These are phyloP conservation scores for Eutypa lata DNA, from an alignment of 2,329 filamentous ascomycete genomes.

Conservation along the genomic window DNA sequence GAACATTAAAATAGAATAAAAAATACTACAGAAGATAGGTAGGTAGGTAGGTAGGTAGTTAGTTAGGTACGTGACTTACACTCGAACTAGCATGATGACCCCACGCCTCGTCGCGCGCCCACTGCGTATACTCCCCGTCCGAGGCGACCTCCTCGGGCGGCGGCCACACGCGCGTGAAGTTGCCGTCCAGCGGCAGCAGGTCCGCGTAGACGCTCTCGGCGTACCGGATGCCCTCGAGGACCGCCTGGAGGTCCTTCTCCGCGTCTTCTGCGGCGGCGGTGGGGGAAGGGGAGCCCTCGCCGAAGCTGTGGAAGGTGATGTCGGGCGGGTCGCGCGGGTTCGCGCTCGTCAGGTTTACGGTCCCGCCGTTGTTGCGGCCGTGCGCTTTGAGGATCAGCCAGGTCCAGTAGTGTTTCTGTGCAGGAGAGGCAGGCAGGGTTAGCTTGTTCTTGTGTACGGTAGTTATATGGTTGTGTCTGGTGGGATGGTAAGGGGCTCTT, in stretches of 20 bases:
- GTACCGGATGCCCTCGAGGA: conserved; percentile 15
- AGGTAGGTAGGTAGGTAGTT: no score
- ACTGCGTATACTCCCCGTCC: conserved; percentile 41
- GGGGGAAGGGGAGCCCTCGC: conserved; percentile 3
- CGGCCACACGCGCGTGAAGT: conserved; percentile 15
- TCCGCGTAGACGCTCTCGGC: conserved; percentile 8
- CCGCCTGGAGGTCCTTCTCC: conserved; percentile 14
- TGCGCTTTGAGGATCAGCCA: conserved; percentile 19
- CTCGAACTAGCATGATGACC: conserved; percentile 49
- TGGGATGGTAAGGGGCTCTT: no score
- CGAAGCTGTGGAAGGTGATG: conserved; percentile 15
- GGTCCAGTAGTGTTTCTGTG: conserved; percentile 6
- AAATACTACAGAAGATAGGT: no score
- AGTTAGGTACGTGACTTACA: no score
- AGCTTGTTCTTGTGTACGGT: no score
- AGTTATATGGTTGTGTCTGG: no score
- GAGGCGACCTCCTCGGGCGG: conserved; percentile 14
- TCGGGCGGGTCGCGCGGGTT: conserved; percentile 16
- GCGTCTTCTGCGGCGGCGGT: conserved; percentile 3
- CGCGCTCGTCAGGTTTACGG: conserved; percentile 15
- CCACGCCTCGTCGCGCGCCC: conserved; percentile 44
- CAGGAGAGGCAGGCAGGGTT: no score
- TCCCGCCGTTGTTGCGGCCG: conserved; percentile 19
- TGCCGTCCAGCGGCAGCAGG: conserved; percentile 15
- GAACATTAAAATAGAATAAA: no score